Evolutionary conservation across 1,139 yeast genomes (phyloP).

Genomic region (Scheffersomyces segobiensis): DNA sequence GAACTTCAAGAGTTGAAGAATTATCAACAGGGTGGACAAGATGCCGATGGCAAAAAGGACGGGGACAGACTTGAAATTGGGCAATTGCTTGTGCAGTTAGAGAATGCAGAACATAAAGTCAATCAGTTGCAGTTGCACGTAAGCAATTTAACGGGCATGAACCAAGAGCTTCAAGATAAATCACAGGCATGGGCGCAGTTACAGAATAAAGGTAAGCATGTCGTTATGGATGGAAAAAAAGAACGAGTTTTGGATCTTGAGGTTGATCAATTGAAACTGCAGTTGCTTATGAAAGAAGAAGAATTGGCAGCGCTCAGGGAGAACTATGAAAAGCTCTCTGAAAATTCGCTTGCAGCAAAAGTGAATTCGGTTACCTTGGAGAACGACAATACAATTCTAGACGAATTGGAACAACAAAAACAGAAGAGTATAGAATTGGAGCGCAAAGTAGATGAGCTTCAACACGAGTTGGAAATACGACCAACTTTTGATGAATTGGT

Average conservation of each 20-base stretch:
- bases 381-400: constrained; percentile 9
- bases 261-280: background rate
- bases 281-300: constrained; percentile 7
- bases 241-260: background rate
- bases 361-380: constrained; percentile 10
- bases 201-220: background rate
- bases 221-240: background rate
- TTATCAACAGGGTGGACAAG: constrained; percentile 13
- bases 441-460: constrained; percentile 22
- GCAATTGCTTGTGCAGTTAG: background rate
- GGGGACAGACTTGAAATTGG: background rate
- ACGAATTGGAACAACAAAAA: background rate
- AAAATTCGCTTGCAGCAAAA: constrained; percentile 12
- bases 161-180: background rate
- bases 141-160: background rate
- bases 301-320: constrained; percentile 7
- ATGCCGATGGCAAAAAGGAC: background rate
- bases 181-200: no score
- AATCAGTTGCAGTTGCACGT: background rate
- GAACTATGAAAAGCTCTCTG: constrained; percentile 8
- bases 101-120: background rate
- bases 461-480: constrained; percentile 23
- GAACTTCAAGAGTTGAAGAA: constrained; percentile 13
- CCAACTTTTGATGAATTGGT: constrained; percentile 26
- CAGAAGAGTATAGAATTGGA: constrained; percentile 3